Evolutionary conservation across 1,284 basidiomycete species (phyloP), one percentile per base, ranked within the genome.

Genomic region (Leccinum angustisporum): DNA sequence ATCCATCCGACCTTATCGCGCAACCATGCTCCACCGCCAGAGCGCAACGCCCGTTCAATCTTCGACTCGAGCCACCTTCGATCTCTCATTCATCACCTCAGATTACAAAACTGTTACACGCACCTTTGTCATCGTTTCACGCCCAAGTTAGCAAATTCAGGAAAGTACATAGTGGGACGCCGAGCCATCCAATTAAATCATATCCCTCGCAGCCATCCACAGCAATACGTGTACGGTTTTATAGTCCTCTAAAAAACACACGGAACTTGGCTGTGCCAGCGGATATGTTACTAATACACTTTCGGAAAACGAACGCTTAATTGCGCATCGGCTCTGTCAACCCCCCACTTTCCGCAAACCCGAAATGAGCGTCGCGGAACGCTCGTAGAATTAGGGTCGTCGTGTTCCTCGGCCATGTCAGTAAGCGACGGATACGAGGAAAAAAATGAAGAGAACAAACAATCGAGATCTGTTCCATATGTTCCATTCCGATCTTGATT

Each of bases 361-460:
- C 59, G 61, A 68, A 63, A 59, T 58, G 52, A 72, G 54, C 21
- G 59, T 72, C 68, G 71, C 71, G 70, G 69, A 67, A 72, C 16
- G 57, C 56, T 69, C 70, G 66, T 62, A 48, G 13, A 30, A 18
- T n/a, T 5, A 21, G 48, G 48, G 31, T 27, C 9, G 40, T 51
- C 25, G 18, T 60, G 48, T 53, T 51, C 33, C n/a, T 21, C 69
- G 70, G 69, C 59, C 43, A 60, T 63, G 54, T 8, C n/a, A n/a
- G 43, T 33, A 53, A n/a, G 55, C 53, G 54, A 57, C 56, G 61
- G 58, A 63, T n/a, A 56, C 65, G 58, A 72, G 46, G 18, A 48
- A 21, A 46, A 46, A 38, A 36, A 38, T 43, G 57, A 59, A 38
- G 30, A 53, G 40, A 34, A 54, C 13, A 25, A 53, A 21, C 18